Percentiles rank a stretch among this genome's conserved stretches.
These are phyloP conservation scores for Acer negundo DNA, from an alignment of 345 rosid species.

Conservation along the genomic window DNA sequence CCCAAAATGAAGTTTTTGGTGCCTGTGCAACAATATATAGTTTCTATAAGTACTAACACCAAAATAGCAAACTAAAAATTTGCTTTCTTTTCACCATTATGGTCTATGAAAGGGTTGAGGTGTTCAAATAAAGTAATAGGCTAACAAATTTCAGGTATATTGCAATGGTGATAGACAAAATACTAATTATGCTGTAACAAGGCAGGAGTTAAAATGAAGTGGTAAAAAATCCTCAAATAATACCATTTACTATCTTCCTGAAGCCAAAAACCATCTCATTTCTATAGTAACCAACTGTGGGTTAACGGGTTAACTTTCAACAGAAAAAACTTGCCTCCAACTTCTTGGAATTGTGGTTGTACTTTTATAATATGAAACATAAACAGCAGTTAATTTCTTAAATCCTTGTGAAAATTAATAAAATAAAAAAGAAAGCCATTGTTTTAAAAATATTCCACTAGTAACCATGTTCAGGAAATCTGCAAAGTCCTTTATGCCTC, in stretches of 20 bases:
- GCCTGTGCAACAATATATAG: conserved; percentile 40
- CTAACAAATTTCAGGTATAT: background rate
- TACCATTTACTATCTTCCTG: background rate
- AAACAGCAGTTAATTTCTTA: background rate
- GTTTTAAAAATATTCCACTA: background rate
- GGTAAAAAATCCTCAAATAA: background rate
- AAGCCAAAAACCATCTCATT: background rate
- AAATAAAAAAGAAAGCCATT: background rate
- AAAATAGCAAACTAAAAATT: background rate
- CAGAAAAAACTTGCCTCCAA: background rate
- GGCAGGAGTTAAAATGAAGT: background rate
- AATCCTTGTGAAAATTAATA: background rate
- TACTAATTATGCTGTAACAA: background rate
- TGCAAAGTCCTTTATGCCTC: background rate
- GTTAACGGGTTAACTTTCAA: background rate
- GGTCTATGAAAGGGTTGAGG: background rate
- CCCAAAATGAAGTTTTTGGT: conserved; percentile 39
- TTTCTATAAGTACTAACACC: conserved; percentile 21
- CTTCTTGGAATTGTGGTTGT: background rate
- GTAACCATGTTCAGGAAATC: conserved; percentile 5
- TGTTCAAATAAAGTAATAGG: background rate
- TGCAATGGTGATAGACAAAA: background rate
- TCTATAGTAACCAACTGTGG: background rate
- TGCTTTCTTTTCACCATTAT: background rate
- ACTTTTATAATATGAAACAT: background rate